phyloP scores from a whole-genome alignment of 2,329 filamentous ascomycete genomes.

The Cladosporium sp. region DNA sequence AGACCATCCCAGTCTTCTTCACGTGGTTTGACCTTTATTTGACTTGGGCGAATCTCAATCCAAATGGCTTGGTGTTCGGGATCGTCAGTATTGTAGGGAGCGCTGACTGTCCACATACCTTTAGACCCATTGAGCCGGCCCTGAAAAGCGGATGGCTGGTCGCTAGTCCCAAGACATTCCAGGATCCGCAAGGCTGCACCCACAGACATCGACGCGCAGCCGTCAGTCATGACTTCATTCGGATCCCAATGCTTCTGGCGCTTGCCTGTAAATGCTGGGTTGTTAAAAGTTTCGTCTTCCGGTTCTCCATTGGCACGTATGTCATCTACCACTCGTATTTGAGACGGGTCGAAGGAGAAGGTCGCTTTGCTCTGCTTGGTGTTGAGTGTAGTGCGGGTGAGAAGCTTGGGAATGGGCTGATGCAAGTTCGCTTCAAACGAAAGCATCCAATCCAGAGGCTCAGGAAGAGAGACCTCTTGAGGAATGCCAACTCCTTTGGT shows the following conservation, averaged over 20 bases:
- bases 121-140: constrained; percentile 69
- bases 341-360: constrained; percentile 32
- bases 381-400: constrained; percentile 39
- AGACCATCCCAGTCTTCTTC: neutral
- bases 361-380: constrained; percentile 39
- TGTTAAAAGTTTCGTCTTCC: constrained; percentile 36
- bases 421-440: constrained; percentile 32
- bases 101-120: constrained; percentile 67
- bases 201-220: constrained; percentile 62
- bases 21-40: constrained; percentile 59
- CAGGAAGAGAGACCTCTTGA: constrained; percentile 18
- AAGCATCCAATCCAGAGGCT: constrained; percentile 39
- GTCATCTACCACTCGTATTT: constrained; percentile 33
- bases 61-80: constrained; percentile 45
- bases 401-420: constrained; percentile 39
- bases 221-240: constrained; percentile 43
- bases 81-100: constrained; percentile 40
- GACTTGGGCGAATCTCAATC: constrained; percentile 64
- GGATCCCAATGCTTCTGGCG: neutral
- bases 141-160: constrained; percentile 63
- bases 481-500: constrained; percentile 17
- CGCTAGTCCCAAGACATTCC: constrained; percentile 45
- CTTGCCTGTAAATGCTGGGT: constrained; percentile 18
- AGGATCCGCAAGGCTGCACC: constrained; percentile 54
- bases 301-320: constrained; percentile 28